A percentile compares a stretch with the other conserved stretches of the same genome.
Conservation (phyloP, 108 stramenopile genomes). For the Skeletonema grethae region DNA sequence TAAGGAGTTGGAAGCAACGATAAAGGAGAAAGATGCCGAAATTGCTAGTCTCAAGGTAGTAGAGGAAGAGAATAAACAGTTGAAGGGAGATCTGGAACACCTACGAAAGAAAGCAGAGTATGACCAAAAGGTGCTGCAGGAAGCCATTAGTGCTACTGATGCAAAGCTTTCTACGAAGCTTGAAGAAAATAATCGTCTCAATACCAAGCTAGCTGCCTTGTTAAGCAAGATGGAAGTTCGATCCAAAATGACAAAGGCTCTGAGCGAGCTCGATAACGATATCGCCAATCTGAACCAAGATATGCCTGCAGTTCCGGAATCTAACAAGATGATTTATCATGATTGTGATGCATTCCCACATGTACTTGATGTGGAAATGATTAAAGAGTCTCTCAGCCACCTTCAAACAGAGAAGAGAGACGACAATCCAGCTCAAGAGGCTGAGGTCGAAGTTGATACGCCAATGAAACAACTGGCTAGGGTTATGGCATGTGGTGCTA, state of each 20-base stretch:
- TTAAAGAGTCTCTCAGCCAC: background rate
- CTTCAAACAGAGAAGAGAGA: background rate
- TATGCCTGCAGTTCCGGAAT: background rate
- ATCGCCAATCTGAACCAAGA: background rate
- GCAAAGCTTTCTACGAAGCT: background rate
- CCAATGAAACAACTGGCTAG: background rate
- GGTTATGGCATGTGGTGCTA: background rate
- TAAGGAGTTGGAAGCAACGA: background rate
- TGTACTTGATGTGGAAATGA: background rate
- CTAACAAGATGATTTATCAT: background rate
- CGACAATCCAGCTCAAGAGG: background rate
- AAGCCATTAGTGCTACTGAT: background rate
- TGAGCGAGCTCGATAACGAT: background rate
- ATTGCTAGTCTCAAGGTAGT: background rate
- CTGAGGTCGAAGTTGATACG: background rate
- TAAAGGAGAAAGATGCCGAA: background rate
- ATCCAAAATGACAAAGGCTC: background rate
- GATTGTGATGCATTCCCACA: too few relatives aligned
- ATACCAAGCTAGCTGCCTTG: background rate
- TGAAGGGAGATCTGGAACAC: background rate
- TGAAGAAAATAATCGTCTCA: background rate
- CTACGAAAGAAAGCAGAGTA: background rate
- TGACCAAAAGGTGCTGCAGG: background rate
- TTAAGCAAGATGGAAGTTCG: background rate
- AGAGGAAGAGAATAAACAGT: constrained; percentile 8